A percentile compares a stretch with the other conserved stretches of the same genome.
Conservation (phyloP, 495 filamentous ascomycete species). For the Ramalina intermedia region DNA sequence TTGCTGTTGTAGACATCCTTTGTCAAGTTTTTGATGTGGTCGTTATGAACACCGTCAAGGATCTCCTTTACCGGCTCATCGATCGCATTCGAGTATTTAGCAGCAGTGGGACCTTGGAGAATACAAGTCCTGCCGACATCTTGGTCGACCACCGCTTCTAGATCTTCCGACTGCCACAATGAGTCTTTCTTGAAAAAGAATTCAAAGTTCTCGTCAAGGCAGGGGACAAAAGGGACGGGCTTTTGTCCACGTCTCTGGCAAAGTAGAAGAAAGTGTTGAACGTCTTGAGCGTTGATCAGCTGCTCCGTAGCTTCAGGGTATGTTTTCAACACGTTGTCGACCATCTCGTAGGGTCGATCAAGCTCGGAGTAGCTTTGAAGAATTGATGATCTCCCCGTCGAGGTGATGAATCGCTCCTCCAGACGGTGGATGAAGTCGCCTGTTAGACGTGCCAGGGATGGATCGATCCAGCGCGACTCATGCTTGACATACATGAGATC, state of each 20-base stretch:
- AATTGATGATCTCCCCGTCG: conserved; percentile 52
- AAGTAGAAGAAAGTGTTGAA: conserved; percentile 89
- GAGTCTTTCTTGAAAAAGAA: conserved; percentile 99
- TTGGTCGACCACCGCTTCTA: conserved; percentile 87
- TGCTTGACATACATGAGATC: conserved; percentile 94
- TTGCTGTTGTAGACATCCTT: conserved; percentile 67
- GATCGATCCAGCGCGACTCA: conserved; percentile 87
- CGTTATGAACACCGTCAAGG: conserved; percentile 73
- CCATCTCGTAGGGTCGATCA: conserved; percentile 59
- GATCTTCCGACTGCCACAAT: conserved; percentile 97
- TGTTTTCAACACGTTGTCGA: conserved; percentile 62
- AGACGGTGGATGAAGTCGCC: conserved; percentile 91
- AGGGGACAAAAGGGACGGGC: conserved; percentile 87
- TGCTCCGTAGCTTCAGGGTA: conserved; percentile 80
- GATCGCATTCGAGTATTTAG: conserved; percentile 70
- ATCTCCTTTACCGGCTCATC: conserved; percentile 93
- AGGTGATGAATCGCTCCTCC: conserved; percentile 76
- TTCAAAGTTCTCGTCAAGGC: conserved; percentile 88
- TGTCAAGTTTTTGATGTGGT: conserved; percentile 65
- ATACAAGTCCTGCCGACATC: conserved; percentile 93
- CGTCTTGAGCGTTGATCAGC: conserved; percentile 92
- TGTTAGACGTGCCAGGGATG: conserved; percentile 63
- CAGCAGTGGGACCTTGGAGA: conserved; percentile 87
- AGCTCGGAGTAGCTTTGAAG: conserved; percentile 80
- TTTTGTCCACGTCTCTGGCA: conserved; percentile 90